These are phyloP conservation scores for Coelastrella sp. DNA, from an alignment of 139 green algal genomes.

Conservation along the genomic window DNA sequence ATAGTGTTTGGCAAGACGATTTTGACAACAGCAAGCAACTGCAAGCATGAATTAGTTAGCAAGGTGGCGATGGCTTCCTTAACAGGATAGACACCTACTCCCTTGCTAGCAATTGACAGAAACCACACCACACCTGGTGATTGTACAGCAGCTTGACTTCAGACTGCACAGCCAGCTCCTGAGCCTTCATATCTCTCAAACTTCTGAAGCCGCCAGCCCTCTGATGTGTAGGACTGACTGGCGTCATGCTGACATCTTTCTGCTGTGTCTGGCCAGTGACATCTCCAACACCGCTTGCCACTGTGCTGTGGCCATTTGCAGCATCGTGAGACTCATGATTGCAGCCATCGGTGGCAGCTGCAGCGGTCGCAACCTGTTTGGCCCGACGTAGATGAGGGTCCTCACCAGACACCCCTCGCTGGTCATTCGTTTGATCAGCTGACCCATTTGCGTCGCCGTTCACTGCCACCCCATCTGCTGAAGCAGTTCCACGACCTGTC, in stretches of 20 bases:
- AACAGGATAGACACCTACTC: too few relatives aligned
- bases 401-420: not conserved
- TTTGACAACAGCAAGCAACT: too few relatives aligned
- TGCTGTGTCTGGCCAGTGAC: not conserved
- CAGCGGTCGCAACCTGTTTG: not conserved
- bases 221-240: not conserved
- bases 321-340: not conserved
- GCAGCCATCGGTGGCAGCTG: not conserved
- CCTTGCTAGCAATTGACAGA: too few relatives aligned
- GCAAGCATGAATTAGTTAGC: too few relatives aligned
- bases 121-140: not conserved
- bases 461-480: not conserved
- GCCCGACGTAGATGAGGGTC: not conserved
- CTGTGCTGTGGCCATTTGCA: not conserved
- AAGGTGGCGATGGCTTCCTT: too few relatives aligned
- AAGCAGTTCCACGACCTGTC: not conserved
- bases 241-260: not conserved
- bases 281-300: not conserved
- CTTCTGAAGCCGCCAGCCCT: not conserved
- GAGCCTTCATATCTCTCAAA: not conserved
- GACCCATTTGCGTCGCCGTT: too few relatives aligned
- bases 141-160: not conserved
- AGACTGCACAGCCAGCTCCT: not conserved
- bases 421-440: too few relatives aligned
- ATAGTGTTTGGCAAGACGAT: too few relatives aligned